Base-by-base conservation (phyloP, 2,329 filamentous ascomycete genomes). In the Dactylellina drechsleri region DNA sequence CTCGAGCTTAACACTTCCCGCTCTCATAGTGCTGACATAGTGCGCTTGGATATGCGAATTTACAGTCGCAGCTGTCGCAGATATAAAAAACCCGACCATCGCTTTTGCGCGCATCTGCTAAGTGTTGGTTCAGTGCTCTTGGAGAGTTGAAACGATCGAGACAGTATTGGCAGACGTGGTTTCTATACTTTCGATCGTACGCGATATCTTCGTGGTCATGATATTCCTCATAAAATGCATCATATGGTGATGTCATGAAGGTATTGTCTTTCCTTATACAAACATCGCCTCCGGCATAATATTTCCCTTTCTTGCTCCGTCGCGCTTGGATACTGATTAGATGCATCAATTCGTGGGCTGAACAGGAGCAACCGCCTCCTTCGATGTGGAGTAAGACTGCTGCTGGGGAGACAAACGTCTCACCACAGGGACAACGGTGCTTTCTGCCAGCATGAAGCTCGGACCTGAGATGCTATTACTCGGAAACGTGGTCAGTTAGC, bases 1-100 rank as follows among this genome's bases (percentile, higher is more conserved):
- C 31, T 36, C 31, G 6, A 36, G 1, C 10, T 36, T 52, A 52
- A 45, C 60, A 65, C 6, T 16, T 28, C 2, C 36, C n/a, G 23
- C 60, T 65, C 10, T 65, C 60, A 45, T 54, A 54, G 31, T 65
- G 60, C 7, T 65, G 60, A 26, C 60, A 65, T 2, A 65, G 60
- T 16, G 43, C 60, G 13, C 60, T 65, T 4, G 60, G 60, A 36
- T 43, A 54, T 13, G n/a, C 47, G n/a, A 65, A 65, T n/a, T 15
- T 18, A 13, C 13, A 8, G 8, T 53, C 47, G 15, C 60, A 65
- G 16, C 23, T 15, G 23, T 31, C 36, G 20, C 60, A 65, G 16
- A 45, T 26, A 31, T 54, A 65, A 3, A 18, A 41, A 28, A 54
- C 13, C 1, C 6, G 1, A 23, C 60, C 47, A 1, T 45, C 36